A percentile compares a stretch with the other conserved stretches of the same genome.
These are phyloP conservation scores for Candida parachauliodes DNA, from an alignment of 805 yeast genomes.

Conservation along the genomic window DNA sequence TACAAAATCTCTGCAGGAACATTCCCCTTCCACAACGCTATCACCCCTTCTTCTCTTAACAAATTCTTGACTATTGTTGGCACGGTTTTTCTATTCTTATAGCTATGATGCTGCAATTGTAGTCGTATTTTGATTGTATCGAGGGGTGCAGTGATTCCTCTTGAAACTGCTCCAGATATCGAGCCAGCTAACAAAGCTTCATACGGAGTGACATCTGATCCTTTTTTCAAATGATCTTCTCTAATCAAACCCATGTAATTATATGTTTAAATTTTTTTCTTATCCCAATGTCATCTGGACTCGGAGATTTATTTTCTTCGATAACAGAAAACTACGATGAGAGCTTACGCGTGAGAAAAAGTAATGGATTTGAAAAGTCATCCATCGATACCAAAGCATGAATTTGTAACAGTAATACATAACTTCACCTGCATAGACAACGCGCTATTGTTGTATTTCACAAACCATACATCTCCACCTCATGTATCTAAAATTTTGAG, in stretches of 20 bases:
- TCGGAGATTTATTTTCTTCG: not conserved
- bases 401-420: constrained; percentile 4
- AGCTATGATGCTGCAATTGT: constrained; percentile 49
- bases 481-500: constrained; percentile 18
- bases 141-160: constrained; percentile 69
- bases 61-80: constrained; percentile 40
- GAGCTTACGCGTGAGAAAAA: too few relatives aligned
- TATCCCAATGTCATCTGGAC: too few relatives aligned
- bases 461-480: constrained; percentile 28
- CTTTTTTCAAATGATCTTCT: constrained; percentile 46
- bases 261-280: too few relatives aligned
- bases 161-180: constrained; percentile 57
- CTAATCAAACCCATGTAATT: constrained; percentile 8
- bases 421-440: constrained; percentile 28
- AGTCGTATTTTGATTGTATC: constrained; percentile 75
- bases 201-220: constrained; percentile 47
- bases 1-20: constrained; percentile 88
- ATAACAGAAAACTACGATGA: too few relatives aligned
- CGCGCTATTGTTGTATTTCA: constrained; percentile 28
- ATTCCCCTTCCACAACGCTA: constrained; percentile 94
- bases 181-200: constrained; percentile 70
- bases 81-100: constrained; percentile 23
- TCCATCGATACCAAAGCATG: constrained; percentile 8
- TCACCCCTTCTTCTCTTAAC: constrained; percentile 59
- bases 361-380: constrained; percentile 7